Conservation (phyloP, 108 stramenopile species). For the Conticribra weissflogii region DNA sequence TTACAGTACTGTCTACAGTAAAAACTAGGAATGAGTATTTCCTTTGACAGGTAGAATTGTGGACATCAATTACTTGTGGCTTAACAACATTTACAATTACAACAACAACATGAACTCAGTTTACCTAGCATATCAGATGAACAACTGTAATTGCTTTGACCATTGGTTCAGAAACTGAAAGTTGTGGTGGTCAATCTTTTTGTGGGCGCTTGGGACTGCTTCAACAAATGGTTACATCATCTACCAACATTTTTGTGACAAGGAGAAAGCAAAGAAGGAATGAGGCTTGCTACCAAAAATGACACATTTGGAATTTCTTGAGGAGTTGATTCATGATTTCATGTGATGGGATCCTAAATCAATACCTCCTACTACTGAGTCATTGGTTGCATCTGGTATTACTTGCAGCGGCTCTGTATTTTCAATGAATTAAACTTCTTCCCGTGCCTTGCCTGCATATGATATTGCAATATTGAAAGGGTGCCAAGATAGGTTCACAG, state of each 20-base stretch:
- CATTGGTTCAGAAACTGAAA: conserved; percentile 29
- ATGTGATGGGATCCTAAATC: too few relatives aligned
- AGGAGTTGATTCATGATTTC: conserved; percentile 19
- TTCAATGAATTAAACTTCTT: too few relatives aligned
- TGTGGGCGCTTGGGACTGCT: conserved; percentile 32
- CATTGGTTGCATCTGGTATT: too few relatives aligned
- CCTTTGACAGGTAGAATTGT: background rate
- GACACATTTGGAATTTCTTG: conserved; percentile 14
- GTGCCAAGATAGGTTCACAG: too few relatives aligned
- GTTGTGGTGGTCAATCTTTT: conserved; percentile 46
- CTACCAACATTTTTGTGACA: conserved; percentile 10
- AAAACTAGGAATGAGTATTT: conserved; percentile 19
- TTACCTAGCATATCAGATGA: conserved; percentile 33
- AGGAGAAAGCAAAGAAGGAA: conserved; percentile 1
- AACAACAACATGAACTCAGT: conserved; percentile 36
- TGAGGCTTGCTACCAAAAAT: conserved; percentile 3
- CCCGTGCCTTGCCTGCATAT: too few relatives aligned
- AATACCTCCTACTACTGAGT: too few relatives aligned
- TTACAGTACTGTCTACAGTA: conserved; percentile 33
- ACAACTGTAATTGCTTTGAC: conserved; percentile 23
- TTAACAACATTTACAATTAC: conserved; percentile 35
- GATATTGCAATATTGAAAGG: too few relatives aligned
- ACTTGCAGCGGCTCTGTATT: too few relatives aligned
- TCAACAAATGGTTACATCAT: conserved; percentile 27
- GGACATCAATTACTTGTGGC: background rate